Percentiles rank a stretch among this genome's conserved stretches.
phyloP scores from a whole-genome alignment of 352 stramenopile species.

The Plasmopara viticola region DNA sequence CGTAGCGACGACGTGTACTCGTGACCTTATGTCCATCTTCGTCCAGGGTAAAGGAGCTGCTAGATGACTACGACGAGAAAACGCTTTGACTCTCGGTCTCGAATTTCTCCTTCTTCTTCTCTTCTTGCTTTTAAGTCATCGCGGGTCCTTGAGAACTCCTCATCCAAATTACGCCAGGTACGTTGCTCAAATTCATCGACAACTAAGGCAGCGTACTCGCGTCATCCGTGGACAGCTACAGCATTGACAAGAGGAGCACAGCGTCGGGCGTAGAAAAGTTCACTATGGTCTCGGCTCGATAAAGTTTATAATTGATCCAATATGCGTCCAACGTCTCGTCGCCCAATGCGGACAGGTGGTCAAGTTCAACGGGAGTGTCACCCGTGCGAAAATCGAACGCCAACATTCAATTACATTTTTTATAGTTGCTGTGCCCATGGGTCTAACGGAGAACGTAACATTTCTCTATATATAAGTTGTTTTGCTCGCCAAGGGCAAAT shows the following conservation, averaged over 20 bases:
- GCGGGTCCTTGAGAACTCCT: constrained; percentile 79
- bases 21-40: constrained; percentile 50
- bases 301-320: no score
- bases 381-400: background rate
- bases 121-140: constrained; percentile 22
- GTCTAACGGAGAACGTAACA: no score
- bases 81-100: constrained; percentile 31
- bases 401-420: no score
- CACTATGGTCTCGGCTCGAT: no score
- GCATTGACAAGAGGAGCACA: constrained; percentile 73
- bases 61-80: constrained; percentile 79
- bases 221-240: constrained; percentile 85
- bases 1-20: constrained; percentile 76
- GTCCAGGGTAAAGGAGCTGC: constrained; percentile 63
- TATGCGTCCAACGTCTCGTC: no score
- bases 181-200: constrained; percentile 28
- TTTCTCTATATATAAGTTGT: no score
- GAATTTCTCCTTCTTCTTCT: constrained; percentile 20
- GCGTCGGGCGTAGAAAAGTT: constrained; percentile 57
- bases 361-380: background rate
- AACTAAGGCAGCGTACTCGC: constrained; percentile 41
- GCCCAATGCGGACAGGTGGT: no score
- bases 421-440: no score
- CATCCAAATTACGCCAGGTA: constrained; percentile 39
- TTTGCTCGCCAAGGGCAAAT: no score